phyloP scores from a whole-genome alignment of 306 rosid genomes.

The Pyrus communis region DNA sequence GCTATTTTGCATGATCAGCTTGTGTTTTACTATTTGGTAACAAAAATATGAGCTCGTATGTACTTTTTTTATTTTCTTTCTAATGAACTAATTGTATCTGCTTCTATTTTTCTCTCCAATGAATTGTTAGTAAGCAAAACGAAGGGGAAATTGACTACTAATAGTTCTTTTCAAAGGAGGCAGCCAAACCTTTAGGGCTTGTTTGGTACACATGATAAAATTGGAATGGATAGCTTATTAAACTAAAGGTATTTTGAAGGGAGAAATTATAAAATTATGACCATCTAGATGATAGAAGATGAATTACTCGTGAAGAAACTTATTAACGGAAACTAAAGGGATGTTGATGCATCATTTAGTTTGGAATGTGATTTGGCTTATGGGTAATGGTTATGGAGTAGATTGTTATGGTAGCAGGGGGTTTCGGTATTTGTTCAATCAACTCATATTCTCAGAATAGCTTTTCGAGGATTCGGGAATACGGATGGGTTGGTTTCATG shows the following conservation, averaged over 20 bases:
- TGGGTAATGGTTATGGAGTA: background rate
- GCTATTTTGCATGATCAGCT: no score
- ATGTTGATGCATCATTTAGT: background rate
- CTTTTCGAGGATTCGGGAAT: background rate
- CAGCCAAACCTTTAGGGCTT: background rate
- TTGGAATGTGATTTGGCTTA: background rate
- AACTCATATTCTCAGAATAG: background rate
- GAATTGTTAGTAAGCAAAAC: background rate
- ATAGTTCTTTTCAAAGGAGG: background rate
- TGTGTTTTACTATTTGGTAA: no score
- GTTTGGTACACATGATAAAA: no score
- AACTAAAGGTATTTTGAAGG: no score
- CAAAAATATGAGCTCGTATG: no score
- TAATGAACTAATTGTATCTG: background rate
- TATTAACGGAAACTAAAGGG: background rate
- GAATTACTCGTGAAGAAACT: no score
- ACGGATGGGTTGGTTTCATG: background rate
- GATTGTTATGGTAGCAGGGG: background rate
- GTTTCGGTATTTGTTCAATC: background rate
- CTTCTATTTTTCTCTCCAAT: background rate
- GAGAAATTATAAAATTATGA: no score
- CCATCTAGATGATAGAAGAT: no score
- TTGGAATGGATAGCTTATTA: no score
- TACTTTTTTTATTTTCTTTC: no score
- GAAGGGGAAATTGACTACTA: background rate